Evolutionary conservation across 768 basidiomycete species (phyloP), one percentile per base, ranked within the genome.

Genomic region (Tulasnella sp.): DNA sequence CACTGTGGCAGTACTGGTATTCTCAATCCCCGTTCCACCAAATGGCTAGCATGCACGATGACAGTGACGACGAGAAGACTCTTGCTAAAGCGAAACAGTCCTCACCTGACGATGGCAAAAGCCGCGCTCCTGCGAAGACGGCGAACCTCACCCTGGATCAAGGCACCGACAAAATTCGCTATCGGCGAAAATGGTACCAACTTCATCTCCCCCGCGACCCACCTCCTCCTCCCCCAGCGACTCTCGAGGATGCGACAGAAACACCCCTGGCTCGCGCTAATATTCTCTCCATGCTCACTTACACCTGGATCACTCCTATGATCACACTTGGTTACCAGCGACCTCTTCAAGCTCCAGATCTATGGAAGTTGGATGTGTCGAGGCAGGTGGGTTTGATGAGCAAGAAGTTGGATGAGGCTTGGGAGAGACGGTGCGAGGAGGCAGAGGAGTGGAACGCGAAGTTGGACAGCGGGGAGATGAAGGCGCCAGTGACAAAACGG

Each of bases 331-430:
- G 91, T 7, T 91, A 90, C 66, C 77, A 80, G 7, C 79, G 91
- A 7, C 87, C 91, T 0, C 76, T 94, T 2, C 84, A 85, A 65
- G 82, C 83, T 0, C 80, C 83, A 1, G 87, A 90, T 70, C 69
- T 88, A 11, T 87, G 84, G 83, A 80, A 78, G 66, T 72, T 88
- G 62, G 78, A 80, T 58, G 66, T 72, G 2, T 65, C 73, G 4
- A 75, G 76, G 25, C 75, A 81, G 63, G 73, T 79, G 12, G 76
- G 68, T 68, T 24, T 68, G 67, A 60, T 73, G 8, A 66, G 70
- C 0, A 62, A 62, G 24, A 56, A 57, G 34, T 67, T 74, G 29
- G 51, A 71, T 48, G 62, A 51, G 19, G 55, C 65, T 10, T 68
- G 70, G n/a, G 60, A 61, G 15, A 50, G 45, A n/a, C 64, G 73